Base-by-base conservation (phyloP, 129 eudicot genomes). In the Centrapalus pauciflorus region DNA sequence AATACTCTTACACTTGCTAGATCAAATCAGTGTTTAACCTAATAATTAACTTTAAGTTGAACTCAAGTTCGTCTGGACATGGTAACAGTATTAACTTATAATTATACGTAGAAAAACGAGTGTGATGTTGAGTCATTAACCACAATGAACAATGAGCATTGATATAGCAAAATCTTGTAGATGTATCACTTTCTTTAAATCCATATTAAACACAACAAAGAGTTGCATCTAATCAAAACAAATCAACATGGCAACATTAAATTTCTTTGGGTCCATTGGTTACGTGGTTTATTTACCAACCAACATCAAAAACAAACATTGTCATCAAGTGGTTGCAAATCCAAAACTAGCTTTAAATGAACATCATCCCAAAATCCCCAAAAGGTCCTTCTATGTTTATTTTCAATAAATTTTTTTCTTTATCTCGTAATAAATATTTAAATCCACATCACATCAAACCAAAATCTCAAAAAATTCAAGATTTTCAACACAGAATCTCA, bases 201-300 rank as follows among this genome's bases (percentile, higher is more conserved):
- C 30, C 26, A 12, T 14, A 52, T 19, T 19, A 19, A 24, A 23
- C 27, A 34, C 10, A 32, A 65, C 20, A 73, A n/a, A n/a, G n/a
- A n/a, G 37, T 64, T 54, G 72, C 64, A 54, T 73, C 59, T 60
- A 16, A 67, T 34, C 41, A 27, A 74, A n/a, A 57, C 73, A 74
- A 17, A 32, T 66, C 57, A 74, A 74, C 79, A 66, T 66, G 79
- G 43, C 54, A 74, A 30, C 79, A 74, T 74, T 74, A 5, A 66
- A 57, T 45, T 66, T 14, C 0, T 2, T 30, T 13, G 79, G 77
- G 67, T 49, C 79, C 67, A 56, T 46, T 24, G 16, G 26, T 49
- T 74, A 65, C 41, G 41, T 72, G 41, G 77, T 72, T 61, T 72
- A 49, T 50, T 50, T 29, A 61, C 73, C 79, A 74, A 66, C 67